phyloP scores from a whole-genome alignment of 495 filamentous ascomycete genomes.

The Podospora australis region DNA sequence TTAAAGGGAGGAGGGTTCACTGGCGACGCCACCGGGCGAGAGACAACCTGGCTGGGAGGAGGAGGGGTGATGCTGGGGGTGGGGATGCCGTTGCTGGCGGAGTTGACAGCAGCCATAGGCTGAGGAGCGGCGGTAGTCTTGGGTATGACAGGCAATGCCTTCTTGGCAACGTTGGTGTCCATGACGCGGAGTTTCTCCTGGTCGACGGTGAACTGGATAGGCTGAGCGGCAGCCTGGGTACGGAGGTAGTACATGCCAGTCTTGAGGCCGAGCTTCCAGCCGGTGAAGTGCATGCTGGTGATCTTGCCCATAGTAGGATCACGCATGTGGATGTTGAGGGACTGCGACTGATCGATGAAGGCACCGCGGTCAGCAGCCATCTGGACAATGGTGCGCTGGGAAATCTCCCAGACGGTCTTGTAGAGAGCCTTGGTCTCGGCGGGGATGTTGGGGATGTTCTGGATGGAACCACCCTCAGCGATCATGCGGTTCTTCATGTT shows the following conservation, averaged over 20 bases:
- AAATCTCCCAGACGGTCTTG: constrained; percentile 99
- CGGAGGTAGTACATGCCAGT: constrained; percentile 99
- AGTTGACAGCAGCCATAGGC: constrained; percentile 29
- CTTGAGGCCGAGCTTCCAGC: constrained; percentile 98
- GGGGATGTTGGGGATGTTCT: constrained; percentile 93
- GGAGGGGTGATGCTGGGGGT: constrained; percentile 46
- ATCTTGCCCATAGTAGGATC: constrained; percentile 99
- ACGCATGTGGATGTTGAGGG: constrained; percentile 98
- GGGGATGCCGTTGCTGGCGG: constrained; percentile 48
- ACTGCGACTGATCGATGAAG: constrained; percentile 98
- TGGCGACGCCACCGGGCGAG: constrained; percentile 36
- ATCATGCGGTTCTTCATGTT: constrained; percentile 99
- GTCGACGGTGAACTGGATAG: constrained; percentile 98
- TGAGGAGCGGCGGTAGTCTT: constrained; percentile 34
- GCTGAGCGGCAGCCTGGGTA: constrained; percentile 91
- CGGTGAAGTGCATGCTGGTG: constrained; percentile 98
- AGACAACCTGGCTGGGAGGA: constrained; percentile 31
- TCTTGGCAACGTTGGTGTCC: constrained; percentile 76
- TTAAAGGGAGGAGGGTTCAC: constrained; percentile 52
- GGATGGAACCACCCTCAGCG: constrained; percentile 88
- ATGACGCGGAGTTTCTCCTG: constrained; percentile 88
- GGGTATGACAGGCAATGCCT: constrained; percentile 53
- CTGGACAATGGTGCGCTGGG: constrained; percentile 89
- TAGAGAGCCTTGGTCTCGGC: constrained; percentile 93
- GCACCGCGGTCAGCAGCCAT: constrained; percentile 98